Conservation (phyloP, 129 eudicot species). For the Flaveria bidentis region DNA sequence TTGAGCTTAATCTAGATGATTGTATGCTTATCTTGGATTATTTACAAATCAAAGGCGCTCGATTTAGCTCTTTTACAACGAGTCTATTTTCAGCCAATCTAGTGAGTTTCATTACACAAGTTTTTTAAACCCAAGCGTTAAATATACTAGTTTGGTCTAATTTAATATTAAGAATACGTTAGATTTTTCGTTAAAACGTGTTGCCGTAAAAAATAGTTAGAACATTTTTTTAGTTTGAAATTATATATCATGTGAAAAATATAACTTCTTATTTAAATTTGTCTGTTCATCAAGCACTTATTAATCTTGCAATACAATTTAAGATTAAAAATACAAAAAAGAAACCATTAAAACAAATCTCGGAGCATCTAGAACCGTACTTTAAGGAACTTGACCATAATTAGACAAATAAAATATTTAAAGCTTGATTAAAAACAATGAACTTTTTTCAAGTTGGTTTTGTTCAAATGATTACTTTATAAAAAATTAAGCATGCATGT, state of each 20-base stretch:
- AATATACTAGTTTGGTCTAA: no score
- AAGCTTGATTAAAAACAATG: neutral
- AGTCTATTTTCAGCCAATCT: no score
- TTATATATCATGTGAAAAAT: neutral
- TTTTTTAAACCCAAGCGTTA: no score
- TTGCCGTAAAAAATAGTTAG: neutral
- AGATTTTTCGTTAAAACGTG: no score
- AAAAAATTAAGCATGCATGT: neutral
- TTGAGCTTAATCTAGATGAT: no score
- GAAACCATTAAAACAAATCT: conserved; percentile 7
- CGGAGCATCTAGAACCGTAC: conserved; percentile 7
- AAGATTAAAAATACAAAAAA: neutral
- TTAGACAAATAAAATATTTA: neutral
- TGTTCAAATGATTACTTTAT: neutral
- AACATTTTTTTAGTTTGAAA: neutral
- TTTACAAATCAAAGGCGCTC: no score
- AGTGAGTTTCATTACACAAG: no score
- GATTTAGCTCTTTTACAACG: no score
- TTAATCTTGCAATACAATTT: neutral
- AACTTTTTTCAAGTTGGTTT: conserved; percentile 1
- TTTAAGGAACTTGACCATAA: conserved; percentile 16
- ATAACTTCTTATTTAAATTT: neutral
- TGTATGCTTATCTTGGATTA: no score
- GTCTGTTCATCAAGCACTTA: neutral
- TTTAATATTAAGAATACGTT: no score